A percentile compares a stretch with the other conserved stretches of the same genome.
These are phyloP conservation scores for Sugiyamaella qingdaonensis DNA, from an alignment of 805 yeast genomes.

Conservation along the genomic window DNA sequence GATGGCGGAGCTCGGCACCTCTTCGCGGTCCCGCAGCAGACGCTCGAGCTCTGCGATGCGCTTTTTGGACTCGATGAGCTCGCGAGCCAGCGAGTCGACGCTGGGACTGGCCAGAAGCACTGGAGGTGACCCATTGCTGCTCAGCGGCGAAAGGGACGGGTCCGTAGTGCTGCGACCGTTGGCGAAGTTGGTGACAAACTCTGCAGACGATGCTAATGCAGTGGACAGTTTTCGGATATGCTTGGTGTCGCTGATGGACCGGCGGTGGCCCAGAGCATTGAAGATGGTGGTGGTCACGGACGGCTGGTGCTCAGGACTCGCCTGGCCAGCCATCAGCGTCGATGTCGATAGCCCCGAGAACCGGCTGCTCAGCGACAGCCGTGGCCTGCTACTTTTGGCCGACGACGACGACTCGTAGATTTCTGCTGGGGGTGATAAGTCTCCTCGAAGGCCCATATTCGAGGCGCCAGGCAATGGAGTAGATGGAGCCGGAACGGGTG, in stretches of 20 bases:
- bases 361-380: not conserved
- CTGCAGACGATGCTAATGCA: constrained; percentile 1
- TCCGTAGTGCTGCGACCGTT: not conserved
- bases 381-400: not conserved
- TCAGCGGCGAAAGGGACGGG: not conserved
- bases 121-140: not conserved
- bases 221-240: not conserved
- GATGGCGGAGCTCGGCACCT: constrained; percentile 8
- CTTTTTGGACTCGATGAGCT: constrained; percentile 26
- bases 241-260: constrained; percentile 5
- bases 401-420: not conserved
- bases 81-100: constrained; percentile 17
- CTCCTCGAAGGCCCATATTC: not conserved
- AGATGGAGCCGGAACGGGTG: not conserved
- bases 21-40: constrained; percentile 16
- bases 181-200: constrained; percentile 1
- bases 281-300: not conserved
- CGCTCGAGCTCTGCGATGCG: constrained; percentile 29
- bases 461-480: not conserved
- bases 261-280: constrained; percentile 1
- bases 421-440: not conserved
- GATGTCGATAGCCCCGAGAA: not conserved
- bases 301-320: not conserved
- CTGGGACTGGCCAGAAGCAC: constrained; percentile 1
- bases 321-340: not conserved